Conservation (phyloP, 768 basidiomycete genomes). For the Termitomyces sp. region DNA sequence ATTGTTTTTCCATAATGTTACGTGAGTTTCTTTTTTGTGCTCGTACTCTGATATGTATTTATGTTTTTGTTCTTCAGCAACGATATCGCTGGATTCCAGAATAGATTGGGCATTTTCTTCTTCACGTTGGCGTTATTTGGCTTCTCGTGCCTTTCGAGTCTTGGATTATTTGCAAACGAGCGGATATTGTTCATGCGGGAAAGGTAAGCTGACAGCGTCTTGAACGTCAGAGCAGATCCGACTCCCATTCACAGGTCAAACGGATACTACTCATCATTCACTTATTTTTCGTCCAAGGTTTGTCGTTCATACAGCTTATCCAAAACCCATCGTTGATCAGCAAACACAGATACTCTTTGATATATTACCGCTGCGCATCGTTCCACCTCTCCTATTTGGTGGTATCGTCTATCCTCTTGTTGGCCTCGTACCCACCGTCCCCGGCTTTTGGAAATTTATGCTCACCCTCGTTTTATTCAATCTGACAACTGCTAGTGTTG, state of each 20-base stretch:
- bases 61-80: conserved; percentile 39
- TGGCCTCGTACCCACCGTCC: conserved; percentile 87
- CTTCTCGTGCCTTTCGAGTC: conserved; percentile 92
- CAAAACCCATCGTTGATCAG: not conserved
- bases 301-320: not conserved
- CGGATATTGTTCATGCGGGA: conserved; percentile 98
- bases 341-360: conserved; percentile 81
- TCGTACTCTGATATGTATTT: not conserved
- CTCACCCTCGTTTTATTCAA: conserved; percentile 96
- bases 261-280: conserved; percentile 96
- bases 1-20: conserved; percentile 87
- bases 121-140: conserved; percentile 96
- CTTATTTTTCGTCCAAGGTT: conserved; percentile 94
- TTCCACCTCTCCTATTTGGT: conserved; percentile 94
- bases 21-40: conserved; percentile 37
- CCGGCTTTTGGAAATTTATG: conserved; percentile 97
- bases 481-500: conserved; percentile 89
- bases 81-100: conserved; percentile 97
- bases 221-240: not conserved
- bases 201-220: conserved; percentile 46
- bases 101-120: conserved; percentile 92
- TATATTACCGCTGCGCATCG: conserved; percentile 89
- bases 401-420: conserved; percentile 94
- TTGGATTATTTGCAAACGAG: conserved; percentile 93
- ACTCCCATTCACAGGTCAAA: conserved; percentile 60